Evolutionary conservation across 2,329 filamentous ascomycete species (phyloP).

Genomic region (Nigrospora osmanthi): DNA sequence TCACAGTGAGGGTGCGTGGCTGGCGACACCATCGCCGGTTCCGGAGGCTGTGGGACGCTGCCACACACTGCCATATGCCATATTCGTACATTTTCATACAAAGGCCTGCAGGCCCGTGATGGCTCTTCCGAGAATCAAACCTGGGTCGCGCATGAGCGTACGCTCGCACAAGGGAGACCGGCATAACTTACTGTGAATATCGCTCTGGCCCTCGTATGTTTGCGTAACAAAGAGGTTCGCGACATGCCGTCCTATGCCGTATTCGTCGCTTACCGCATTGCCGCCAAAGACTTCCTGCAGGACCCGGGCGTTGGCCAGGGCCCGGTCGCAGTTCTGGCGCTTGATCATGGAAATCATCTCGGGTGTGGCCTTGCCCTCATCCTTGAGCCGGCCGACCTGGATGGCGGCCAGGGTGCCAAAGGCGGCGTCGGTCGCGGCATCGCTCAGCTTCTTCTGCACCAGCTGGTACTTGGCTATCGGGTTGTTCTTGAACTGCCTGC

Average conservation of each 20-base stretch:
- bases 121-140: slow-evolving; percentile 56
- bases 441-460: slow-evolving; percentile 94
- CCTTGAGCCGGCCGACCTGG: slow-evolving; percentile 89
- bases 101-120: slow-evolving; percentile 74
- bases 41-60: no score
- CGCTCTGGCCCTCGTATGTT: slow-evolving; percentile 96
- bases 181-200: slow-evolving; percentile 76
- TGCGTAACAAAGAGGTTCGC: slow-evolving; percentile 95
- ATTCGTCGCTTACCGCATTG: slow-evolving; percentile 97
- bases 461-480: slow-evolving; percentile 94
- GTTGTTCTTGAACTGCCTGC: slow-evolving; percentile 94
- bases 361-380: slow-evolving; percentile 76
- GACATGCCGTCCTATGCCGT: slow-evolving; percentile 88
- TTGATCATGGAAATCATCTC: slow-evolving; percentile 99
- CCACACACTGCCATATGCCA: no score
- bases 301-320: slow-evolving; percentile 68
- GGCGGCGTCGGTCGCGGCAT: slow-evolving; percentile 83
- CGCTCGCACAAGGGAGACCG: neutral
- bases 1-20: no score
- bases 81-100: slow-evolving; percentile 43
- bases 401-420: slow-evolving; percentile 85
- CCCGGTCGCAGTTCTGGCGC: slow-evolving; percentile 92
- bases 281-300: slow-evolving; percentile 96
- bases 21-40: no score
- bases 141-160: slow-evolving; percentile 28